These are phyloP conservation scores for Filosporella fistucella DNA, from an alignment of 495 filamentous ascomycete genomes.

Conservation along the genomic window DNA sequence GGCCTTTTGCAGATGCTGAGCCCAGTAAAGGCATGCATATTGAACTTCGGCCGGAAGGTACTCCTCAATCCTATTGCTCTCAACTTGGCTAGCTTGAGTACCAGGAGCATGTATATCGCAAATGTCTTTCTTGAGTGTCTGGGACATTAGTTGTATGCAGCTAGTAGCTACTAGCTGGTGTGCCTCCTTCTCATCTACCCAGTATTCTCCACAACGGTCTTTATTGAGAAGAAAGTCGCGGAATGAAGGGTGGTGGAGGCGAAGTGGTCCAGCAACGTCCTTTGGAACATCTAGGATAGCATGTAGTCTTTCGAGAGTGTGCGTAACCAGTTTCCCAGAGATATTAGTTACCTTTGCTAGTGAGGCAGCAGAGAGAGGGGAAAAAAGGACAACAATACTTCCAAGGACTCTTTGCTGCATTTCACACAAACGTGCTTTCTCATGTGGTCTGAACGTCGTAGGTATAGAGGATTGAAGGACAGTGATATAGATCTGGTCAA, in stretches of 20 bases:
- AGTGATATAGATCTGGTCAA: conserved; percentile 1
- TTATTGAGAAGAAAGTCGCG: conserved; percentile 45
- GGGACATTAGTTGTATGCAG: conserved; percentile 5
- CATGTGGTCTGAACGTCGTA: conserved; percentile 4
- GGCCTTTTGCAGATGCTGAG: conserved; percentile 10
- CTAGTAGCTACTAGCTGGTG: conserved; percentile 21
- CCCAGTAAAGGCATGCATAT: conserved; percentile 13
- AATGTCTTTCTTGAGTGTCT: conserved; percentile 6
- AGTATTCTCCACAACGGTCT: conserved; percentile 30
- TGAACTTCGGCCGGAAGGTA: conserved; percentile 8
- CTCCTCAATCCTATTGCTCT: conserved; percentile 4
- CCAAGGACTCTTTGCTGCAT: conserved; percentile 13
- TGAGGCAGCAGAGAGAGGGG: conserved; percentile 9
- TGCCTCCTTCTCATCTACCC: conserved; percentile 33
- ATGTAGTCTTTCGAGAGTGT: conserved; percentile 8
- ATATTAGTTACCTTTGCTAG: conserved; percentile 7
- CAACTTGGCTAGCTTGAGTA: conserved; percentile 6
- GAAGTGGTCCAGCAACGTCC: conserved; percentile 24
- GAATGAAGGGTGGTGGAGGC: conserved; percentile 46
- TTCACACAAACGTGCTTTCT: conserved; percentile 9
- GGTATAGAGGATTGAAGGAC: background rate
- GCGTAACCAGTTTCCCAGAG: conserved; percentile 34
- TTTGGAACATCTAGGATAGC: conserved; percentile 25
- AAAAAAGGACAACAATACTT: conserved; percentile 9
- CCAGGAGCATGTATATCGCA: conserved; percentile 4